Percentiles rank a stretch among this genome's conserved stretches.
phyloP scores from a whole-genome alignment of 352 stramenopile species.

The Globisporangium cystogenes region DNA sequence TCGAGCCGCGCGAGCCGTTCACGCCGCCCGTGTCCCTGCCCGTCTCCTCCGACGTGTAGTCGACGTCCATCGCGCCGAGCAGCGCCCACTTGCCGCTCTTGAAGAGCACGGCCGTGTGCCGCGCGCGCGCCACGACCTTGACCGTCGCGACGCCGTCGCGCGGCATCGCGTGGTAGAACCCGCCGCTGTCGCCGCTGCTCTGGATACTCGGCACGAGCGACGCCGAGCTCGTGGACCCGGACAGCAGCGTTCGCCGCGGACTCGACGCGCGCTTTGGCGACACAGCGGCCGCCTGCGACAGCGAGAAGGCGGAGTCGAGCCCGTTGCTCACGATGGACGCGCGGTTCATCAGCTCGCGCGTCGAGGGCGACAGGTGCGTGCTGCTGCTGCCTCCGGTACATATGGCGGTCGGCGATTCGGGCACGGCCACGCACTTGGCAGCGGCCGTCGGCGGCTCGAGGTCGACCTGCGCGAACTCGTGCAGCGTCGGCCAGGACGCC shows the following conservation, averaged over 20 bases:
- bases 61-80: conserved; percentile 23
- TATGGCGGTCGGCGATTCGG: conserved; percentile 2
- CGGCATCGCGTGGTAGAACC: neutral
- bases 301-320: conserved; percentile 13
- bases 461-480: conserved; percentile 39
- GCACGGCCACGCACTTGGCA: too few relatives aligned
- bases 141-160: conserved; percentile 25
- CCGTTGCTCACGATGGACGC: neutral
- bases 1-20: conserved; percentile 9
- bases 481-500: conserved; percentile 10
- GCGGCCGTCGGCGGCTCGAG: conserved; percentile 17
- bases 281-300: conserved; percentile 15
- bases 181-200: conserved; percentile 2
- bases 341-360: neutral
- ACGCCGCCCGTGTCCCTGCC: conserved; percentile 1
- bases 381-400: conserved; percentile 18
- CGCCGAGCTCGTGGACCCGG: neutral
- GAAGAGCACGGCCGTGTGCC: conserved; percentile 42
- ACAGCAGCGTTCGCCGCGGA: conserved; percentile 11
- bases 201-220: conserved; percentile 3
- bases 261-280: conserved; percentile 2
- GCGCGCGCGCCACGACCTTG: conserved; percentile 30
- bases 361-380: conserved; percentile 11
- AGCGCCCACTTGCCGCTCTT: conserved; percentile 30
- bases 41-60: conserved; percentile 4